A percentile compares a stretch with the other conserved stretches of the same genome.
phyloP scores from a whole-genome alignment of 441 rosid genomes.

The Metrosideros polymorpha region DNA sequence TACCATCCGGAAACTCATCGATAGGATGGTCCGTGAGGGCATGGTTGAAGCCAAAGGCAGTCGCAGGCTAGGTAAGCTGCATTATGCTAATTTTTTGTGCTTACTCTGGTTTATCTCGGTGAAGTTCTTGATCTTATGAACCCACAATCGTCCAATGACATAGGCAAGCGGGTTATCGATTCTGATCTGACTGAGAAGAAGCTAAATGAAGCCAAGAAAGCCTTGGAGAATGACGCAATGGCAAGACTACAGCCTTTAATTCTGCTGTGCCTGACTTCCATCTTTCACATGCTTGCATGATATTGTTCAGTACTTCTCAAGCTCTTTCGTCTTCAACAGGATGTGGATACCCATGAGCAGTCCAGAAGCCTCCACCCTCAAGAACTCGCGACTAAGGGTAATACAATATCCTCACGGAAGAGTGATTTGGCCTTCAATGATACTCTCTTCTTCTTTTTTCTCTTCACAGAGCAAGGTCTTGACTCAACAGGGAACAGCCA shows the following conservation, averaged over 20 bases:
- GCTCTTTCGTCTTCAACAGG: conserved; percentile 26
- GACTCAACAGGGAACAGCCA: conserved; percentile 23
- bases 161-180: conserved; percentile 84
- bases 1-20: conserved; percentile 56
- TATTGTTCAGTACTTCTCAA: not conserved
- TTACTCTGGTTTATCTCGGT: not conserved
- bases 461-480: not conserved
- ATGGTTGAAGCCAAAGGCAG: conserved; percentile 62
- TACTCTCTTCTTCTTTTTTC: not conserved
- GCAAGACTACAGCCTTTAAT: conserved; percentile 14
- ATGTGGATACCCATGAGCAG: conserved; percentile 31
- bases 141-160: not conserved
- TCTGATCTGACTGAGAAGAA: conserved; percentile 54
- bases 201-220: conserved; percentile 67
- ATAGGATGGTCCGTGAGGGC: conserved; percentile 73
- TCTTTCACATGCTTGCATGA: not conserved
- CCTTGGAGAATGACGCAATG: conserved; percentile 40
- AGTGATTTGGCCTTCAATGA: not conserved
- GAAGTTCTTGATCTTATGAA: not conserved
- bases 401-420: not conserved
- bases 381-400: conserved; percentile 24
- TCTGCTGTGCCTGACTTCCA: not conserved
- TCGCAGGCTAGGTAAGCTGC: conserved; percentile 68
- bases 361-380: conserved; percentile 10
- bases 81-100: not conserved